Base-by-base conservation (phyloP, 805 yeast genomes). In the Sugiyamaella lignohabitans region DNA sequence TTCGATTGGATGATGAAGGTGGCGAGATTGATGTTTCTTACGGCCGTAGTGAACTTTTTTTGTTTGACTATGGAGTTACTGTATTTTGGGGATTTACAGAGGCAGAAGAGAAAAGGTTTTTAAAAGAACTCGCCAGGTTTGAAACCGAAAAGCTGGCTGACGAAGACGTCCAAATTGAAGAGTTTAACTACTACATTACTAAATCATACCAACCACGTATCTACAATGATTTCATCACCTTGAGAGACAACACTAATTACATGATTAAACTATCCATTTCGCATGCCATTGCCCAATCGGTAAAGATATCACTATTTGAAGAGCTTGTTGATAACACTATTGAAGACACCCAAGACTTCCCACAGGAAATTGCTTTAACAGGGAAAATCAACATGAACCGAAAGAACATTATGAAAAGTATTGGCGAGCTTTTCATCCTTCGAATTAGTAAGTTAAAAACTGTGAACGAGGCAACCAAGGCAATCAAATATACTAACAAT, bases 51-150 rank as follows among this genome's bases (percentile, higher is more conserved):
- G 98, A 89, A 61, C 71, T 88, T 5, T 93, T 89, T 60, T 71
- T 93, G 5, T 93, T 93, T 68, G 96, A 89, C 59, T 93, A 93
- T 64, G 98, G 98, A 18, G 98, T 93, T n/a, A 80, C 87, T 27
- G 95, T 93, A 1, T 68, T 93, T 70, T 93, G 98, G 98, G 98
- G 98, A 0, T 93, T 87, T 59, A 78, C 87, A 1, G 74, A 79
- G 45, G 75, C 79, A 45, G 98, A 93, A 64, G 98, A 93, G 61
- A 71, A 72, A 45, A 80, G 87, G 43, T 86, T 93, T 56, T 67
- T 93, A 46, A 75, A 75, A 43, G 97, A 91, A 59, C 68, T 93
- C 55, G 95, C 91, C n/a, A 79, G 78, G 51, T 93, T 89, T 65
- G 98, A 71, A 53, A 83, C 79, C 59, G 98, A 93, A 61, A 93